Evolutionary conservation across 2,329 filamentous ascomycete genomes (phyloP).

Genomic region (Aspergillus sp.): DNA sequence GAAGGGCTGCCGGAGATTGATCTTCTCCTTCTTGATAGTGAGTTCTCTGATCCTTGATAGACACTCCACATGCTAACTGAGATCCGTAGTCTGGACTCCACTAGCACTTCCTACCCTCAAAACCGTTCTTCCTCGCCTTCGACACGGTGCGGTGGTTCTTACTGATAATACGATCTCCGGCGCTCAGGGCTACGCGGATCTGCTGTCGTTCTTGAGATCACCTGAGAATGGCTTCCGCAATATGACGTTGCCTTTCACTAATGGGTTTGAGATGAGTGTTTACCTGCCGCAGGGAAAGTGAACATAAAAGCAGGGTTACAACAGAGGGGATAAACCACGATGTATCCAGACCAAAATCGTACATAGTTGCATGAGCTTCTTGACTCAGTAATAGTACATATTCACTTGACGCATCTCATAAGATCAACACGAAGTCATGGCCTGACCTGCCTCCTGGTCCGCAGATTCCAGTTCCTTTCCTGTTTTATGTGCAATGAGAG

Average conservation of each 20-base stretch:
- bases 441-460: not conserved
- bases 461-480: not conserved
- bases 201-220: slow-evolving; percentile 50
- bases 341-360: too few species aligned
- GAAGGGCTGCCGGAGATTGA: slow-evolving; percentile 54
- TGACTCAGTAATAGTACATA: too few species aligned
- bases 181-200: slow-evolving; percentile 44
- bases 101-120: slow-evolving; percentile 44
- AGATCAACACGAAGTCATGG: too few species aligned
- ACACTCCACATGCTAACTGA: too few species aligned
- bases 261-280: slow-evolving; percentile 52
- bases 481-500: slow-evolving; percentile 15
- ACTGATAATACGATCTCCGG: slow-evolving; percentile 41
- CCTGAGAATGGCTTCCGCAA: slow-evolving; percentile 54
- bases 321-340: too few species aligned
- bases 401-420: too few species aligned
- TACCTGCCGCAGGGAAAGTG: slow-evolving; percentile 27
- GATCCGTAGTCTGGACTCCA: slow-evolving; percentile 40
- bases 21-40: slow-evolving; percentile 63
- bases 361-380: too few species aligned
- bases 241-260: slow-evolving; percentile 52
- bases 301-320: too few species aligned
- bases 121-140: slow-evolving; percentile 36
- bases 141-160: slow-evolving; percentile 40
- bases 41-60: too few species aligned